phyloP scores from a whole-genome alignment of 108 stramenopile genomes.

The Pseudonitzschia multistriata region DNA sequence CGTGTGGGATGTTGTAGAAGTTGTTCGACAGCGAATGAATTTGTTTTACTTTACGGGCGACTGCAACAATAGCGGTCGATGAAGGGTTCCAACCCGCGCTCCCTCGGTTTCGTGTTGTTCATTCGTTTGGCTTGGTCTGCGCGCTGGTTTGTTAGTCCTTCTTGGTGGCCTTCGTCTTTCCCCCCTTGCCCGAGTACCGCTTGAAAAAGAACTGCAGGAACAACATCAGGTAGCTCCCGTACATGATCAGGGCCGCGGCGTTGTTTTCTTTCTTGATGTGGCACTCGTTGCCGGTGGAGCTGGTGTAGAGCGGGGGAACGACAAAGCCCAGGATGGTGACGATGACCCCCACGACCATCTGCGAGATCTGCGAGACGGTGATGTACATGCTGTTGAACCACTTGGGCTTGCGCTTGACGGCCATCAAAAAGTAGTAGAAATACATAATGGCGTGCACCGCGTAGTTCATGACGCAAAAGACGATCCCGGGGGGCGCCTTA shows the following conservation, averaged over 20 bases:
- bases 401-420: conserved; percentile 68
- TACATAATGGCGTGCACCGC: conserved; percentile 99
- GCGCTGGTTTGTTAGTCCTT: conserved; percentile 7
- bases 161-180: conserved; percentile 10
- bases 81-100: too few relatives aligned
- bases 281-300: conserved; percentile 22
- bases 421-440: conserved; percentile 96
- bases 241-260: conserved; percentile 88
- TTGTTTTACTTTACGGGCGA: too few relatives aligned
- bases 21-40: too few relatives aligned
- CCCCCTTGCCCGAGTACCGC: conserved; percentile 57
- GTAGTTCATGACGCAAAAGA: conserved; percentile 99
- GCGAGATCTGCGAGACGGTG: conserved; percentile 87
- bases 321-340: conserved; percentile 72
- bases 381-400: conserved; percentile 87
- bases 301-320: conserved; percentile 38
- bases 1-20: too few relatives aligned
- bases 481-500: conserved; percentile 85
- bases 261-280: conserved; percentile 68
- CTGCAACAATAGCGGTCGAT: too few relatives aligned
- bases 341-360: conserved; percentile 92
- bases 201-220: conserved; percentile 88
- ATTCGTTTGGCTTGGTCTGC: too few relatives aligned
- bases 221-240: conserved; percentile 83
- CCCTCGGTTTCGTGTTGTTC: too few relatives aligned